Evolutionary conservation across 139 green algal genomes (phyloP), one percentile per base, ranked within the genome.

Genomic region (Coelastrella sp.): DNA sequence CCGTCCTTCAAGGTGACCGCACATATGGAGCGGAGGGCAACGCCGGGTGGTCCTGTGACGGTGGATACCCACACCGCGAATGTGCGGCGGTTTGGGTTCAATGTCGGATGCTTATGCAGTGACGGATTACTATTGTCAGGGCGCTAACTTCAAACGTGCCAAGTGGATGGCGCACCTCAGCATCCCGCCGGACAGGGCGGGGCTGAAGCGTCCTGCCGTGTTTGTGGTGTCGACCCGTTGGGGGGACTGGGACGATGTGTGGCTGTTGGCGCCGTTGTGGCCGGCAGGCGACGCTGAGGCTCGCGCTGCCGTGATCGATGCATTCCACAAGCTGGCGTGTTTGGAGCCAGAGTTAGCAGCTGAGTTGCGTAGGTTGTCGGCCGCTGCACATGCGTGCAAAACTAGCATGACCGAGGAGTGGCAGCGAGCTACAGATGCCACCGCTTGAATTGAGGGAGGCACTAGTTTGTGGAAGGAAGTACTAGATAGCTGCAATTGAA

Each of bases 141-240:
- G 74, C 2, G 74, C 57, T 4, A 80, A 13, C n/a, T 80, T 80
- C 74, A 80, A 80, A 13, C n/a, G 6, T 11, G 74, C 23, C 4
- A 54, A 11, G n/a, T 80, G 74, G 74, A 19, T 80, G 74, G 74
- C 74, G 20, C 74, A 80, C n/a, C 57, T 80, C n/a, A 80, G 16
- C n/a, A 13, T 80, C 2, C 74, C 74, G 8, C 74, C 74, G 4
- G 47, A 11, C 4, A 11, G n/a, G 10, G n/a, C n/a, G 5, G n/a
- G 74, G 74, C 20, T 80, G 74, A 32, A 80, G n/a, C 23, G 74
- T 19, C n/a, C 74, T 5, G n/a, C 20, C 8, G 5, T 80, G 74
- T 80, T 80, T 80, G 74, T 80, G 2, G 47, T 80, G 23, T 60
- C 57, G 74, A 80, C 74, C 19, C 56, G 74, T n/a, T 80, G 74